A percentile compares a stretch with the other conserved stretches of the same genome.
Conservation (phyloP, 495 filamentous ascomycete genomes). For the Penicillium canescens region DNA sequence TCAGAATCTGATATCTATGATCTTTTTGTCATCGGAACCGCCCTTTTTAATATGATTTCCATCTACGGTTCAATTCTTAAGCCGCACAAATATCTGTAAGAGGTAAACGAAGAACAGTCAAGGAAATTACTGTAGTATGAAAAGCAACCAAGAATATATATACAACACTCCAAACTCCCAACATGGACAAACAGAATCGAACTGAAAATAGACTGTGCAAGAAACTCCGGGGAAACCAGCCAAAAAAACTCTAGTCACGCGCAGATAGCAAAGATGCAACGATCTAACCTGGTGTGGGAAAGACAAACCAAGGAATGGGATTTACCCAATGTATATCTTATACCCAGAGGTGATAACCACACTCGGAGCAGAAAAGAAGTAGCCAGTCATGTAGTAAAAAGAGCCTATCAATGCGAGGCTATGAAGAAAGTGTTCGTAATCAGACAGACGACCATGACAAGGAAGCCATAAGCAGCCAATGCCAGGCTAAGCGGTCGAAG, state of each 20-base stretch:
- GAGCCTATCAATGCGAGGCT: conserved; percentile 48
- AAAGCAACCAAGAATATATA: conserved; percentile 1
- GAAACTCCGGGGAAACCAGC: neutral
- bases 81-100: no score
- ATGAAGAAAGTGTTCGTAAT: conserved; percentile 78
- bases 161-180: conserved; percentile 12
- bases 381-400: neutral
- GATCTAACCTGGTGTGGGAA: neutral
- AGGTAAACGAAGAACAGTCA: no score
- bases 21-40: no score
- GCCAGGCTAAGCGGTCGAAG: conserved; percentile 72
- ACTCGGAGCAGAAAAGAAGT: conserved; percentile 15
- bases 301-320: neutral
- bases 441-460: conserved; percentile 90
- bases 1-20: no score
- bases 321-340: conserved; percentile 6
- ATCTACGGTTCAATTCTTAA: no score
- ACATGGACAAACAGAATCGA: conserved; percentile 1
- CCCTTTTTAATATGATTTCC: no score
- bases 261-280: neutral
- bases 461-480: conserved; percentile 76
- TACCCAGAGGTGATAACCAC: conserved; percentile 31
- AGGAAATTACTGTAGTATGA: no score
- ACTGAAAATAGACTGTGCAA: neutral
- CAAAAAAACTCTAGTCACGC: neutral